Conservation (phyloP, 164 flowering plant genomes). For the Protea cynaroides region DNA sequence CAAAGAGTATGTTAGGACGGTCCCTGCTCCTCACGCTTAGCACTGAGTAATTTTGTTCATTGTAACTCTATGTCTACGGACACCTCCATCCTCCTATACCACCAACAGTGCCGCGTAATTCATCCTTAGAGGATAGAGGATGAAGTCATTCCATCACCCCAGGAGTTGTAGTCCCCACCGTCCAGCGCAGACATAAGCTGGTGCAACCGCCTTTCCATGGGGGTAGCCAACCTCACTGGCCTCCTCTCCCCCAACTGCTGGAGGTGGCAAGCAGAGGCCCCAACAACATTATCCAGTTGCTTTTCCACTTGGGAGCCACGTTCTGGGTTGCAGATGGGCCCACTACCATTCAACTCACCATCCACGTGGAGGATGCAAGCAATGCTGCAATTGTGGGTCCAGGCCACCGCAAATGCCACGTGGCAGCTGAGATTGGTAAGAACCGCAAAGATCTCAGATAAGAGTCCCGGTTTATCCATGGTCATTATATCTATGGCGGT, state of each 20-base stretch:
- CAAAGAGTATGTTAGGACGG: constrained; percentile 77
- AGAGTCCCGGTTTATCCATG: constrained; percentile 59
- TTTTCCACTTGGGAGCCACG: constrained; percentile 46
- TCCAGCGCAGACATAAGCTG: constrained; percentile 61
- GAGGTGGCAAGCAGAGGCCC: constrained; percentile 45
- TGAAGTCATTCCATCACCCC: constrained; percentile 5
- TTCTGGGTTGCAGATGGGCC: constrained; percentile 33
- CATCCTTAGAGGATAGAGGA: no score
- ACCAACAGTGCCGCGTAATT: constrained; percentile 12
- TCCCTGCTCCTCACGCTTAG: constrained; percentile 61
- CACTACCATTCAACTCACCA: constrained; percentile 29
- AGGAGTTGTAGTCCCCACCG: constrained; percentile 53
- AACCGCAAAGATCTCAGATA: constrained; percentile 76
- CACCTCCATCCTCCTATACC: constrained; percentile 36
- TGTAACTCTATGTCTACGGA: constrained; percentile 56
- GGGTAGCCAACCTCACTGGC: constrained; percentile 43
- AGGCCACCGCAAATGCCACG: constrained; percentile 58
- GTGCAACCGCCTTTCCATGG: constrained; percentile 83
- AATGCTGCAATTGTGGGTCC: constrained; percentile 70
- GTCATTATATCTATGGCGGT: constrained; percentile 70
- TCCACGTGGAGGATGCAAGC: constrained; percentile 72
- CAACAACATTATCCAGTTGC: constrained; percentile 62
- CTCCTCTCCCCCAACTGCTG: constrained; percentile 34
- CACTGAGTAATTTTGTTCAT: constrained; percentile 69
- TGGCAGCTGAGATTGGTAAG: constrained; percentile 56